Evolutionary conservation across 208 protist genomes (phyloP).

Genomic region (Leishmania tropica): DNA sequence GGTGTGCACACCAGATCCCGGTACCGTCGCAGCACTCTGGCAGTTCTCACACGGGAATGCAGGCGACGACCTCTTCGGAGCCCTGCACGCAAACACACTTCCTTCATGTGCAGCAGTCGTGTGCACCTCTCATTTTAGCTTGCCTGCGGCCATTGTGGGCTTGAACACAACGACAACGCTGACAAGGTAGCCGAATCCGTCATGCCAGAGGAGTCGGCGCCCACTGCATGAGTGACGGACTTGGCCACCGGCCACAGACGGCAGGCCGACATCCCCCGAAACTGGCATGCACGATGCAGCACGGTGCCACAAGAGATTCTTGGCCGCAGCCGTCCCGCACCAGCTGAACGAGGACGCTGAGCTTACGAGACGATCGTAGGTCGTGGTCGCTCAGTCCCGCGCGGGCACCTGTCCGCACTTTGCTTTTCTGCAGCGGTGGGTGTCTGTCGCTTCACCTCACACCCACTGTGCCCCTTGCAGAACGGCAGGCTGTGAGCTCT

Average conservation of each 20-base stretch:
- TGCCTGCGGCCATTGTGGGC: not conserved
- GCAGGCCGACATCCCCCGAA: too few relatives aligned
- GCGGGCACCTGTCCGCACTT: not conserved
- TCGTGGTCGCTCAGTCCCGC: not conserved
- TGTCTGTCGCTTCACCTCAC: not conserved
- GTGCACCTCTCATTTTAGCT: not conserved
- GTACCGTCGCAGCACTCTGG: not conserved
- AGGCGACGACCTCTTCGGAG: not conserved
- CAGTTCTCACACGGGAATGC: not conserved
- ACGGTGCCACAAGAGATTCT: too few relatives aligned
- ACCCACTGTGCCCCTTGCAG: too few relatives aligned
- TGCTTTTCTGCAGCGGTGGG: not conserved
- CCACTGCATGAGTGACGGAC: not conserved
- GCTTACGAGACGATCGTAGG: too few relatives aligned
- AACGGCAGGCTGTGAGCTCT: too few relatives aligned
- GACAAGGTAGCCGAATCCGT: not conserved
- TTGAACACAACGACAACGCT: not conserved
- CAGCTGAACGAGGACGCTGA: not conserved
- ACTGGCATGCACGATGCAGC: too few relatives aligned
- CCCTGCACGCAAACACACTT: not conserved
- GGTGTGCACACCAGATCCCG: not conserved
- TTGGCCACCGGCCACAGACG: not conserved
- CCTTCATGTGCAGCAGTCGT: not conserved
- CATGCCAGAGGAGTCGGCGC: not conserved
- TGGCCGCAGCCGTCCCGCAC: too few relatives aligned